Conservation (phyloP, 805 yeast species). For the Starmerella ratchasimensis region DNA sequence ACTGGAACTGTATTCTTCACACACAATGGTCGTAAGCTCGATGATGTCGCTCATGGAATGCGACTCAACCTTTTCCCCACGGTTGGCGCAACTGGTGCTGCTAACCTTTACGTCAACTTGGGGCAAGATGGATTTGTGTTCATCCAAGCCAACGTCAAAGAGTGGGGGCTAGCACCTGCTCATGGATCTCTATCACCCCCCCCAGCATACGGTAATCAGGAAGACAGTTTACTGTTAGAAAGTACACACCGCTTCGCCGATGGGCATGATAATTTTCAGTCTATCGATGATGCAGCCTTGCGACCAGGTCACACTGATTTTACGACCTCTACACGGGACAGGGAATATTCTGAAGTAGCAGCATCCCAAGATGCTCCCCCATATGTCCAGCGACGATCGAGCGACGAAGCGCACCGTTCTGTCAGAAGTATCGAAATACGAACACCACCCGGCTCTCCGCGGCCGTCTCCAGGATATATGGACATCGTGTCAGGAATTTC, state of each 20-base stretch:
- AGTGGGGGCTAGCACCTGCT: constrained; percentile 89
- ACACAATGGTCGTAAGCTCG: constrained; percentile 83
- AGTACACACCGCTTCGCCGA: constrained; percentile 6
- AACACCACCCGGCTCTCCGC: constrained; percentile 17
- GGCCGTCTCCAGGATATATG: too few species aligned
- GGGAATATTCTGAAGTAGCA: not conserved
- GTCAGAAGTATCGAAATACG: constrained; percentile 1
- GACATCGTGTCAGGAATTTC: too few species aligned
- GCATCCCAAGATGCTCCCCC: constrained; percentile 13
- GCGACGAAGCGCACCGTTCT: constrained; percentile 13
- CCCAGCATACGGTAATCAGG: constrained; percentile 75
- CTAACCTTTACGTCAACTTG: constrained; percentile 73
- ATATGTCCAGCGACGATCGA: constrained; percentile 12
- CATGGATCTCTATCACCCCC: constrained; percentile 86
- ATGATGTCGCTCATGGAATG: constrained; percentile 61
- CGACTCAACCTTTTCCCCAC: constrained; percentile 70
- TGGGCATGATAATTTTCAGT: not conserved
- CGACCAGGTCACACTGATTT: too few species aligned
- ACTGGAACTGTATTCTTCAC: constrained; percentile 86
- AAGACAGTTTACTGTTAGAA: constrained; percentile 53
- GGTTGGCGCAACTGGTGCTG: constrained; percentile 70
- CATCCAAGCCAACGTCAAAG: constrained; percentile 84
- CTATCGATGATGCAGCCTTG: not conserved
- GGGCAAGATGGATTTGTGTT: constrained; percentile 85
- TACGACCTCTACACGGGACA: too few species aligned